Conservation (phyloP, 257 asterid species). For the Pogostemon cablin region DNA sequence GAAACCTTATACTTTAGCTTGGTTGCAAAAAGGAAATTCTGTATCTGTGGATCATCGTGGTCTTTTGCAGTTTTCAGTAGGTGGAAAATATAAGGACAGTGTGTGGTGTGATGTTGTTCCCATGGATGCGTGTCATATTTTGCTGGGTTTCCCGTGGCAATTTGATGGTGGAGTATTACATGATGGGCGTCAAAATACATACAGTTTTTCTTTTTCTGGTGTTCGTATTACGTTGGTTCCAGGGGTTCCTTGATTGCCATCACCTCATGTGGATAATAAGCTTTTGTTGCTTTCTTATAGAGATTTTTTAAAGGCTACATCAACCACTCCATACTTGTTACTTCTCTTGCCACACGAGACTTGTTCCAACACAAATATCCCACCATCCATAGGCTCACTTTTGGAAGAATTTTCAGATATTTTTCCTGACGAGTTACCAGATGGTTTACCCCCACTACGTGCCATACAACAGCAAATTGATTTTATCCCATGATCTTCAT, state of each 20-base stretch:
- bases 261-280: not conserved
- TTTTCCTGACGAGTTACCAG: not conserved
- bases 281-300: not conserved
- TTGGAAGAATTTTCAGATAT: not conserved
- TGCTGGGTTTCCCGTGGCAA: not conserved
- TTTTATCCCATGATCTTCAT: not conserved
- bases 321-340: not conserved
- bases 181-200: not conserved
- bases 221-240: not conserved
- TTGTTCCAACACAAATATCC: not conserved
- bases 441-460: not conserved
- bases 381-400: not conserved
- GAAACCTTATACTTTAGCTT: not conserved
- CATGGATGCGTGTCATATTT: not conserved
- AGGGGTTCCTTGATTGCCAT: not conserved
- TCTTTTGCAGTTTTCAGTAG: not conserved
- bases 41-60: not conserved
- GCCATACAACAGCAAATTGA: not conserved
- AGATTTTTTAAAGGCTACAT: not conserved
- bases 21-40: not conserved
- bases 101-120: constrained; percentile 10
- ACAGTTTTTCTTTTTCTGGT: not conserved
- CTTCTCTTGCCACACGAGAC: not conserved
- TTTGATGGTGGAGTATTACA: not conserved
- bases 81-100: not conserved